phyloP scores from a whole-genome alignment of 2,329 filamentous ascomycete species.

The Pestalotiopsis sp. region DNA sequence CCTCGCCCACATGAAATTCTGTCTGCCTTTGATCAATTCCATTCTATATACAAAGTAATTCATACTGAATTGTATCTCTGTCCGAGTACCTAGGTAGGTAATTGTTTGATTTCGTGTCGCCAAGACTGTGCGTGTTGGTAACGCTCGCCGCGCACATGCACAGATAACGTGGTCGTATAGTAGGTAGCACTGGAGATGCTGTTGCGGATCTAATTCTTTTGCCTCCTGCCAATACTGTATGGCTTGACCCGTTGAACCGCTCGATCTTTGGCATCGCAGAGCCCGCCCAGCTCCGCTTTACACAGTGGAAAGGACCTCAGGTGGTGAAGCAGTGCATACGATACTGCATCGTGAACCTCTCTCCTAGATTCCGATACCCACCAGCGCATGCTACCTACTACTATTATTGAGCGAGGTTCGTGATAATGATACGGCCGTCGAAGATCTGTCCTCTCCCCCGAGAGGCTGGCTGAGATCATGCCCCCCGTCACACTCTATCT shows the following conservation, averaged over 20 bases:
- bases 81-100: background rate
- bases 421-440: background rate
- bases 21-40: background rate
- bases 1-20: background rate
- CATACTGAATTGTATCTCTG: background rate
- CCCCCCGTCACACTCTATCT: background rate
- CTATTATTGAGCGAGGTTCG: background rate
- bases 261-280: background rate
- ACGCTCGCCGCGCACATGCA: background rate
- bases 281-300: background rate
- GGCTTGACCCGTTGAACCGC: background rate
- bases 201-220: background rate
- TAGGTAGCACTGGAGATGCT: background rate
- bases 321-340: background rate
- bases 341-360: background rate
- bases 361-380: background rate
- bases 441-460: background rate
- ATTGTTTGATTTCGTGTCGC: background rate
- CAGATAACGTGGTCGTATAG: background rate
- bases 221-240: slow-evolving; percentile 11
- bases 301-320: background rate
- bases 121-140: background rate
- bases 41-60: background rate
- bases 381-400: background rate
- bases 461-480: background rate